Percentiles rank a stretch among this genome's conserved stretches.
Conservation (phyloP, 768 basidiomycete genomes). For the Postia placenta region DNA sequence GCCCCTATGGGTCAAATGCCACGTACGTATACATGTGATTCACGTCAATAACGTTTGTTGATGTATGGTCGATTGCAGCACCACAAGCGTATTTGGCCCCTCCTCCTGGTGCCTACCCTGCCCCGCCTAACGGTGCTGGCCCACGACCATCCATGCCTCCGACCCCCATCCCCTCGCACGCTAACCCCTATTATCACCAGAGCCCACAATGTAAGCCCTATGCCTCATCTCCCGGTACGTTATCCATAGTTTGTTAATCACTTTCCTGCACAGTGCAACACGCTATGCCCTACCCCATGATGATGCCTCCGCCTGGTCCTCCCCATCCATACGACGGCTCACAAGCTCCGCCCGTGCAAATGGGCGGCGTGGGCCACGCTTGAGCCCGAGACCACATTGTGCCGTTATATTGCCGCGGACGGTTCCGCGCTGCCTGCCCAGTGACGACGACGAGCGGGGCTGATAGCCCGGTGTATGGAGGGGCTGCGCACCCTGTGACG, state of each 20-base stretch:
- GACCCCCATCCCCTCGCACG: constrained; percentile 81
- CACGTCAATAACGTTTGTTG: too few relatives aligned
- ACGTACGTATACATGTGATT: constrained; percentile 64
- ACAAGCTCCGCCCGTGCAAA: constrained; percentile 62
- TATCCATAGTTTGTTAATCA: constrained; percentile 11
- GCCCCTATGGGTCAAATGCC: constrained; percentile 86
- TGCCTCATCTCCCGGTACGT: constrained; percentile 12
- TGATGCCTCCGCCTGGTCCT: constrained; percentile 78
- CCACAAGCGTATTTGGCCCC: constrained; percentile 80
- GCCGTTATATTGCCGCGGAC: not conserved
- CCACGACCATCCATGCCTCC: constrained; percentile 89
- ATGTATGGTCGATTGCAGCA: too few relatives aligned
- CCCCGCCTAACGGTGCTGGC: constrained; percentile 71
- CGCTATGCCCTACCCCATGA: constrained; percentile 85
- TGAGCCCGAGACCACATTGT: not conserved
- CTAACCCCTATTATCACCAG: constrained; percentile 85
- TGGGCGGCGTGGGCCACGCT: constrained; percentile 67
- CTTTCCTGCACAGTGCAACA: constrained; percentile 59
- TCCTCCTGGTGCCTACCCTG: constrained; percentile 71
- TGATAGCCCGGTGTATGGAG: not conserved
- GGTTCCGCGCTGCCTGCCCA: constrained; percentile 1
- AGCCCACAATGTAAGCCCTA: constrained; percentile 72
- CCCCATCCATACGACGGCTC: constrained; percentile 69
- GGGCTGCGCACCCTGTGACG: not conserved
- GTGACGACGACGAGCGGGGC: not conserved